These are phyloP conservation scores for Blastobotrys americana DNA, from an alignment of 805 yeast genomes.

Conservation along the genomic window DNA sequence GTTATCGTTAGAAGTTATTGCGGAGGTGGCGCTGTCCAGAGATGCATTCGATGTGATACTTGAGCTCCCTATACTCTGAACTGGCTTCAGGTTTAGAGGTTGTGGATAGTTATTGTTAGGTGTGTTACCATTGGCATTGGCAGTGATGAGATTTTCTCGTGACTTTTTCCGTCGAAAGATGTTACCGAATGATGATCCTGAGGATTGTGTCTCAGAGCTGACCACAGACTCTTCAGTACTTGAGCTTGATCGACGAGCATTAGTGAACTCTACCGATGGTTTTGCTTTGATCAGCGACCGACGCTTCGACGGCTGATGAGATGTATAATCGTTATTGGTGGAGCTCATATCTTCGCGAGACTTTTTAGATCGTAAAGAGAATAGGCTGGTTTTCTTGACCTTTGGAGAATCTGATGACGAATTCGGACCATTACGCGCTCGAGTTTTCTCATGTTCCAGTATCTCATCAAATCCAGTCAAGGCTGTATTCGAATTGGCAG, in stretches of 20 bases:
- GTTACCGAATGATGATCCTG: constrained; percentile 13
- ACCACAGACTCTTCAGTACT: constrained; percentile 1
- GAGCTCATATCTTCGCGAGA: neutral
- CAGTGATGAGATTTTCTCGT: constrained; percentile 5
- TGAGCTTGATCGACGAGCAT: neutral
- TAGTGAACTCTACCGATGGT: constrained; percentile 17
- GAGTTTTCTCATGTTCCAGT: too few relatives aligned
- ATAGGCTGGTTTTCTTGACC: neutral
- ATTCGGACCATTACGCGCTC: too few relatives aligned
- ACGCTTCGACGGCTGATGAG: constrained; percentile 13
- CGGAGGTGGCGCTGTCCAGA: constrained; percentile 1
- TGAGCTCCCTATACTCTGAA: neutral
- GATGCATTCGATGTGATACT: neutral
- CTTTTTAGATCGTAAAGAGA: neutral
- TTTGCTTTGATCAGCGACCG: constrained; percentile 18
- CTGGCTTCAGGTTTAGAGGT: neutral
- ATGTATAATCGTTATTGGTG: neutral
- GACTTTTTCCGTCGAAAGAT: constrained; percentile 15
- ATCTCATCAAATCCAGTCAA: too few relatives aligned
- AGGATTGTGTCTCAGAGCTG: constrained; percentile 3
- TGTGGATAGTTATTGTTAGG: too few relatives aligned
- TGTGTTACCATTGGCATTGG: too few relatives aligned
- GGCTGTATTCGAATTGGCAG: too few relatives aligned
- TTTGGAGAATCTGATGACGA: too few relatives aligned
- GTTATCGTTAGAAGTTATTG: neutral